phyloP scores from a whole-genome alignment of 2,329 filamentous ascomycete species.

The Arthrobotrys sphaeroides region DNA sequence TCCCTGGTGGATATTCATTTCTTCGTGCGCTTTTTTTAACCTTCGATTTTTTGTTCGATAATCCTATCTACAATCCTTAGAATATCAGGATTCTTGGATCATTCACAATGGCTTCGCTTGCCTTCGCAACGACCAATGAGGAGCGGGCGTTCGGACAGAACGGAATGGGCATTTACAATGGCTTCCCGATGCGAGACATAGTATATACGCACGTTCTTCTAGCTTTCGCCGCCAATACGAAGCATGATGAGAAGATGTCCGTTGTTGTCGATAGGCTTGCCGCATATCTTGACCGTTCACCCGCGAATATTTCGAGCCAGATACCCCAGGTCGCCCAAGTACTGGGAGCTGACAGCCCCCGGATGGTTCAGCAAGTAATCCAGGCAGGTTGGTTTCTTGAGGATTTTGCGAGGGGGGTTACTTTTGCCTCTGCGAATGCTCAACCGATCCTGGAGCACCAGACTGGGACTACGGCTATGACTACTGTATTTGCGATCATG shows the following conservation, averaged over 20 bases:
- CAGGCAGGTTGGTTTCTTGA: constrained; percentile 10
- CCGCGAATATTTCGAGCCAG: constrained; percentile 7
- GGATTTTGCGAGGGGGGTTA: constrained; percentile 4
- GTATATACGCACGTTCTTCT: constrained; percentile 19
- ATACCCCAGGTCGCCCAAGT: not conserved
- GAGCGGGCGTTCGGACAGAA: not conserved
- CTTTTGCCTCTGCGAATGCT: constrained; percentile 8
- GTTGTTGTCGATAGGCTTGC: constrained; percentile 8
- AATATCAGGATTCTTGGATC: not conserved
- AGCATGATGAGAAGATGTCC: constrained; percentile 25
- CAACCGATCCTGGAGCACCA: constrained; percentile 2
- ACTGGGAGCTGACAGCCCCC: constrained; percentile 14
- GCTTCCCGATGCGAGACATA: constrained; percentile 17
- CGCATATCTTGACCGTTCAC: constrained; percentile 2
- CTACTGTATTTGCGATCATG: constrained; percentile 21
- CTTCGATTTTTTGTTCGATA: not conserved
- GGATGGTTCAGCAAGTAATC: constrained; percentile 13
- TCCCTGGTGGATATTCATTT: constrained; percentile 21
- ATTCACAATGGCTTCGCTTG: constrained; percentile 33
- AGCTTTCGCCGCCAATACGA: constrained; percentile 25
- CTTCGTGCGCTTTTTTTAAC: constrained; percentile 5
- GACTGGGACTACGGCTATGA: not conserved
- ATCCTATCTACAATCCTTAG: not conserved
- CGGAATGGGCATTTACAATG: constrained; percentile 15
- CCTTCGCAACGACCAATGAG: constrained; percentile 19